Conservation (phyloP, 2,329 filamentous ascomycete genomes). For the Dactylonectria macrodidyma region DNA sequence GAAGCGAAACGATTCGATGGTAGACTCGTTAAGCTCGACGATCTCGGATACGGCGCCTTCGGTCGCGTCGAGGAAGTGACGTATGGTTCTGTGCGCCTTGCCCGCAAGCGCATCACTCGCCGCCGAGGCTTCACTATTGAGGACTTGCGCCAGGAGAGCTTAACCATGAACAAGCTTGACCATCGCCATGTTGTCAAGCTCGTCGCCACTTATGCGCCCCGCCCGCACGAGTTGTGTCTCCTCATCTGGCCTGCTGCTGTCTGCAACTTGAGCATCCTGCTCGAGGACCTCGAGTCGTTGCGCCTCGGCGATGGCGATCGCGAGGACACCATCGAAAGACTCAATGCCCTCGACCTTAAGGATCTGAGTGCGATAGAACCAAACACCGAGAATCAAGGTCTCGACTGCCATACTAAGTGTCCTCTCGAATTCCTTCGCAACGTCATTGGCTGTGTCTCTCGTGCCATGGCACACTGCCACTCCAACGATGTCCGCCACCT, state of each 20-base stretch:
- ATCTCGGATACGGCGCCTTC: slow-evolving; percentile 61
- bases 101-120: slow-evolving; percentile 60
- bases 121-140: slow-evolving; percentile 57
- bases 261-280: slow-evolving; percentile 60
- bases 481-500: slow-evolving; percentile 60
- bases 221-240: slow-evolving; percentile 58
- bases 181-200: slow-evolving; percentile 65
- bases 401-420: slow-evolving; percentile 47
- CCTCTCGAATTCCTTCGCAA: slow-evolving; percentile 60
- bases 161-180: slow-evolving; percentile 63
- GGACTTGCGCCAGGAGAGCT: slow-evolving; percentile 60
- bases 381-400: slow-evolving; percentile 36
- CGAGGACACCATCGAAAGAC: slow-evolving; percentile 57
- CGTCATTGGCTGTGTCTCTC: slow-evolving; percentile 62
- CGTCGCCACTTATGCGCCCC: slow-evolving; percentile 62
- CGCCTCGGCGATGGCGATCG: slow-evolving; percentile 56
- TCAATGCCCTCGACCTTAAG: slow-evolving; percentile 56
- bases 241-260: slow-evolving; percentile 64
- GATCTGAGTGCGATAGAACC: slow-evolving; percentile 55
- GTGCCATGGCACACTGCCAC: slow-evolving; percentile 60
- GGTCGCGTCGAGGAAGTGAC: slow-evolving; percentile 62
- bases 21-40: slow-evolving; percentile 49
- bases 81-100: slow-evolving; percentile 59
- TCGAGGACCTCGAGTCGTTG: slow-evolving; percentile 60
- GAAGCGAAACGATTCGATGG: slow-evolving; percentile 54